Base-by-base conservation (phyloP, 2,329 filamentous ascomycete genomes). In the Ustulina deusta region DNA sequence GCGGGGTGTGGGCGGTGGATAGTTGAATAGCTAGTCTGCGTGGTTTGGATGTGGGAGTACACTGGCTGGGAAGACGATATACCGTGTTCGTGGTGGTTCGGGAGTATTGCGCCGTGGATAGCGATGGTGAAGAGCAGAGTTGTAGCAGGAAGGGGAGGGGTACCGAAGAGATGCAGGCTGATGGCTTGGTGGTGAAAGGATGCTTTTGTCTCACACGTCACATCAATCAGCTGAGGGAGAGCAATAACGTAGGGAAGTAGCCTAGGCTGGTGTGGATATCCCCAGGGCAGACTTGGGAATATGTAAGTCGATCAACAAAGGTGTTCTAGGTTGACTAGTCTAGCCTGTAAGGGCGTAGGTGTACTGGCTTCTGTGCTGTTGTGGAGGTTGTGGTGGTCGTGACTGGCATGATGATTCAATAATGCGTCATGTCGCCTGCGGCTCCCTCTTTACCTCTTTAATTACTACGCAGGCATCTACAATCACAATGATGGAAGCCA, bases 391-490 rank as follows among this genome's bases (percentile, higher is more conserved):
- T 38, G 44, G 61, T 63, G 68, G 63, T 63, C 65, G 65, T 73
- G 64, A 70, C 38, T 52, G 68, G 65, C 52, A 63, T 61, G 68
- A 68, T 66, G 71, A 74, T 68, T 68, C 63, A 69, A 65, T 73
- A 76, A 76, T 77, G 72, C 67, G 78, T 77, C 76, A 78, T 75
- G 75, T 77, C 76, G 77, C 75, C 72, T 34, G 46, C 25, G 36
- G 56, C 42, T 51, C 46, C 9, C 63, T 71, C 65, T 68, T 27
- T 29, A 29, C 13, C 15, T 51, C 22, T 17, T 9, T 29, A 15
- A 3, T 7, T 40, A 40, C 48, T n/a, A 10, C 4, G 15, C 27
- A n/a, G n/a, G 17, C 15, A 51, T 73, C 72, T 70, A 66, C 67
- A 13, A 42, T 52, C 55, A 55, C 46, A 58, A 63, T 67, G 60